A percentile compares a stretch with the other conserved stretches of the same genome.
Evolutionary conservation across 2,329 filamentous ascomycete genomes (phyloP).

Genomic region (Aspergillus jensenii): DNA sequence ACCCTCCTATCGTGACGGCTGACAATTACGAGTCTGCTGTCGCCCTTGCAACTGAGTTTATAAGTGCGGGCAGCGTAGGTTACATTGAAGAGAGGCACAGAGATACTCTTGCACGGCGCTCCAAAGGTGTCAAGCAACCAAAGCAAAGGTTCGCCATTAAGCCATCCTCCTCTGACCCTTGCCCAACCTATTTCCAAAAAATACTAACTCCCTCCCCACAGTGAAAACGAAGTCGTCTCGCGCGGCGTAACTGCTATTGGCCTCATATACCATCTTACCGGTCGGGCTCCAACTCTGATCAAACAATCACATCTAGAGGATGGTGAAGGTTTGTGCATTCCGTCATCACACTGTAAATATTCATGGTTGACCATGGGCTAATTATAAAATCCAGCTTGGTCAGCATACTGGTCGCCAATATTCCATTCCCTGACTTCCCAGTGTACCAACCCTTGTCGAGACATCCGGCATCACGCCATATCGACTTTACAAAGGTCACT

Average conservation of each 20-base stretch:
- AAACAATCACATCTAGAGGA: slow-evolving; percentile 89
- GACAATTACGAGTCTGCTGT: slow-evolving; percentile 95
- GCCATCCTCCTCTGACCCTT: slow-evolving; percentile 7
- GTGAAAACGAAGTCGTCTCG: slow-evolving; percentile 69
- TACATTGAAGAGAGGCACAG: slow-evolving; percentile 68
- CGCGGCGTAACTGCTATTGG: slow-evolving; percentile 79
- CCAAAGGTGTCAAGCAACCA: slow-evolving; percentile 54
- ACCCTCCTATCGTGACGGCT: slow-evolving; percentile 80
- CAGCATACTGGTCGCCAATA: slow-evolving; percentile 94
- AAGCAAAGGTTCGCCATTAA: slow-evolving; percentile 53
- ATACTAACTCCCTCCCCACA: slow-evolving; percentile 30
- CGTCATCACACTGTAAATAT: not conserved
- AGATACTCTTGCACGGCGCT: slow-evolving; percentile 54
- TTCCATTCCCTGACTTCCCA: slow-evolving; percentile 85
- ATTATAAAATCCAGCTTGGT: slow-evolving; percentile 67
- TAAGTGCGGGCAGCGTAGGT: slow-evolving; percentile 74
- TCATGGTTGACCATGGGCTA: slow-evolving; percentile 1
- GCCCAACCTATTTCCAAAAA: not conserved
- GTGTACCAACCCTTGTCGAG: slow-evolving; percentile 90
- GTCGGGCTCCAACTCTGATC: slow-evolving; percentile 81
- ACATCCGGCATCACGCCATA: slow-evolving; percentile 87
- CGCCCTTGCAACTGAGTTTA: slow-evolving; percentile 82
- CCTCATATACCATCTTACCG: slow-evolving; percentile 78
- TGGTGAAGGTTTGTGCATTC: slow-evolving; percentile 63
- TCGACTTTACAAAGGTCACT: slow-evolving; percentile 81